A percentile compares a stretch with the other conserved stretches of the same genome.
phyloP scores from a whole-genome alignment of 106 monocot genomes.

The Dioscorea alata region DNA sequence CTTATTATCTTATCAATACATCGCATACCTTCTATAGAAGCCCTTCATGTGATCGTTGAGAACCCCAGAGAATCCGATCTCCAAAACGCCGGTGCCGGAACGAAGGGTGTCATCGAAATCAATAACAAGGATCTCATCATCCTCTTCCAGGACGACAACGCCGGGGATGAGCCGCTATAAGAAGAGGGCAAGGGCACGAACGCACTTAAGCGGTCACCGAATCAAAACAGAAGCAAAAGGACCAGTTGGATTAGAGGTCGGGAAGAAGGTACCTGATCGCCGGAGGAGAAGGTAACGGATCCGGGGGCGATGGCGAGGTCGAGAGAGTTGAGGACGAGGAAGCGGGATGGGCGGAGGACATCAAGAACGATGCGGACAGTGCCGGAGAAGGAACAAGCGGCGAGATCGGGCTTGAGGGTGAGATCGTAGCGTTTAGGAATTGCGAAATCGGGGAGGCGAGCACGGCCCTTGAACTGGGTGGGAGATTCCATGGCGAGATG shows the following conservation, averaged over 20 bases:
- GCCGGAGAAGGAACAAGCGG: conserved; percentile 49
- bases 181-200: not conserved
- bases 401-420: conserved; percentile 46
- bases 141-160: conserved; percentile 22
- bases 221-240: not conserved
- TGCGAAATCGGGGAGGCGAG: conserved; percentile 55
- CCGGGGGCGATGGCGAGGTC: conserved; percentile 31
- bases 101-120: conserved; percentile 34
- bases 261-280: not conserved
- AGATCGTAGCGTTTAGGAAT: conserved; percentile 52
- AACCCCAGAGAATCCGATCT: conserved; percentile 44
- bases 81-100: conserved; percentile 33
- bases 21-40: conserved; percentile 58
- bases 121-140: conserved; percentile 56
- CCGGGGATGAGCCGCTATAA: conserved; percentile 29
- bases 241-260: no score
- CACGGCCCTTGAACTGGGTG: conserved; percentile 28
- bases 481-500: not conserved
- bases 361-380: conserved; percentile 41
- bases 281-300: conserved; percentile 17
- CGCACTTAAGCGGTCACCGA: no score
- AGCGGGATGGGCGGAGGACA: conserved; percentile 29
- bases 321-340: conserved; percentile 65
- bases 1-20: no score
- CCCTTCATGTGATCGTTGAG: conserved; percentile 73